Evolutionary conservation across 768 basidiomycete genomes (phyloP), one percentile per base, ranked within the genome.

Genomic region (Ramaria sp.): DNA sequence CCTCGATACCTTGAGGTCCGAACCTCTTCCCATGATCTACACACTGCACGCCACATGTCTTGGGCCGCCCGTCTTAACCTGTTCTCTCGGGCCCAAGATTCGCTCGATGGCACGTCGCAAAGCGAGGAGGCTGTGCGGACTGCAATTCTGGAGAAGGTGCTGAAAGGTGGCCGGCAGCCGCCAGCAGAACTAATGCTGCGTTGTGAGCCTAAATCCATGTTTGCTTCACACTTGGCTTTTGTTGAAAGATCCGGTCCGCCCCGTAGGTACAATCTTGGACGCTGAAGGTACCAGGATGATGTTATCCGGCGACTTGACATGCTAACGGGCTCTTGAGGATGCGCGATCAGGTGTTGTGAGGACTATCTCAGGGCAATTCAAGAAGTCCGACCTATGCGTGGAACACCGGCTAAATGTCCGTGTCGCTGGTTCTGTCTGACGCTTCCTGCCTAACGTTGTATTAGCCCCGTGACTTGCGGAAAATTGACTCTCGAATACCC

Each of bases 401-500:
- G 88, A 93, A 65, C 90, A 95, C 68, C 79, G 82, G 61, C 71
- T 97, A 59, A 91, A 95, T 73, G 94, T 96, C 73, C 71, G 86
- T 69, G 37, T n/a, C n/a, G n/a, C n/a, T 48, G 43, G 32, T 57
- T 52, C 55, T 32, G 30, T 36, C 54, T 48, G 56, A 58, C 56
- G 60, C 20, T 45, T 25, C 42, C 16, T 51, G 18, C 8, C 32
- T 34, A 9, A 34, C 8, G 32, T 9, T 20, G 45, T 60, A 59
- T 20, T 61, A 93, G 88, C 86, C 92, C 61, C 86, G 95, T 75
- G 95, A 98, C 73, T 75, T 98, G 22, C 85, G 95, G 52, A 96
- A 97, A 74, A 88, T 98, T 60, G 95, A 98, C 71, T 93, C 90
- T 3, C 77, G 91, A 60, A 79, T 93, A 60, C 92, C 94, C 34